phyloP scores from a whole-genome alignment of 306 rosid species.

The Morella rubra region DNA sequence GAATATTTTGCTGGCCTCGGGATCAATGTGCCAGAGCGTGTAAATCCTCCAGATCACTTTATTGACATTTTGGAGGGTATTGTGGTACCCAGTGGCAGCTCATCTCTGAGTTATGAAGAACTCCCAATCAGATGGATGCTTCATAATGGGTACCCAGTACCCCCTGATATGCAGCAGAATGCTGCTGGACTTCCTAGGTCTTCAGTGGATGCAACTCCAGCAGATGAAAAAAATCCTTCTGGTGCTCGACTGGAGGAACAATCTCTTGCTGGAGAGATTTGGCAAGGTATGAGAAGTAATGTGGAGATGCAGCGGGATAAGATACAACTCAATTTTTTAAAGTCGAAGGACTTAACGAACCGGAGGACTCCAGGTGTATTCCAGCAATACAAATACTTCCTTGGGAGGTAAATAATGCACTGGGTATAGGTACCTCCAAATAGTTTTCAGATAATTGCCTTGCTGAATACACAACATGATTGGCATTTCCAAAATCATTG shows the following conservation, averaged over 20 bases:
- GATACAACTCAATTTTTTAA: constrained; percentile 58
- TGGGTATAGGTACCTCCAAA: background rate
- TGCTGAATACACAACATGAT: constrained; percentile 1
- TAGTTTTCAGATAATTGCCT: constrained; percentile 18
- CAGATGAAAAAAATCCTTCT: constrained; percentile 33
- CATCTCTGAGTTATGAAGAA: constrained; percentile 54
- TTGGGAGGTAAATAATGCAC: constrained; percentile 57
- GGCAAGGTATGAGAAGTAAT: constrained; percentile 73
- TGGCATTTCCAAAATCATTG: background rate
- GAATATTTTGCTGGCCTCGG: constrained; percentile 81
- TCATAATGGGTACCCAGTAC: constrained; percentile 71
- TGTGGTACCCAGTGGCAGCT: constrained; percentile 43
- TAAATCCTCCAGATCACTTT: constrained; percentile 90
- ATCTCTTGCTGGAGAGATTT: constrained; percentile 81
- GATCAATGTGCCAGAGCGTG: constrained; percentile 73
- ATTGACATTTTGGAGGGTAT: constrained; percentile 95
- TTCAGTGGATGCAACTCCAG: constrained; percentile 32
- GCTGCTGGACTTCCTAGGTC: constrained; percentile 30
- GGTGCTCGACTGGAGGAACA: constrained; percentile 36
- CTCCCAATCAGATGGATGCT: constrained; percentile 94
- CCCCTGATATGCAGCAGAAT: constrained; percentile 70
- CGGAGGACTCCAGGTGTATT: constrained; percentile 74
- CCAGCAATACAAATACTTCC: constrained; percentile 78
- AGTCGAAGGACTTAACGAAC: constrained; percentile 71
- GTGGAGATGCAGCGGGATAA: constrained; percentile 66